phyloP scores from a whole-genome alignment of 805 yeast species.

The Kodamaea laetipori region DNA sequence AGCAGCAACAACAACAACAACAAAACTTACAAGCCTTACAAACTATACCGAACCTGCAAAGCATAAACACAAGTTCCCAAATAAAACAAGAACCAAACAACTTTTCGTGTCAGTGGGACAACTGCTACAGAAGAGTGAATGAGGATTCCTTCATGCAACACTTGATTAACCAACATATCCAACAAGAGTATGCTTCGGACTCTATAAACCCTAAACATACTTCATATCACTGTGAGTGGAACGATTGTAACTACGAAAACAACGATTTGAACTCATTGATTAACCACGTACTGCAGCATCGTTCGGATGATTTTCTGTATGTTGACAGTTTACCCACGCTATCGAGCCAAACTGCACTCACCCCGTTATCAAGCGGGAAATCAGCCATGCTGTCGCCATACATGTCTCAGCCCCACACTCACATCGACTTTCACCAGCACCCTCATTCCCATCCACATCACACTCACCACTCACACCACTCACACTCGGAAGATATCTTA shows the following conservation, averaged over 20 bases:
- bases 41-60: neutral
- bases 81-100: constrained; percentile 2
- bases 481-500: constrained; percentile 8
- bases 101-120: constrained; percentile 53
- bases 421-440: constrained; percentile 2
- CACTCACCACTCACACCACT: constrained; percentile 10
- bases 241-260: constrained; percentile 62
- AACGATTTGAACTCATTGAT: constrained; percentile 55
- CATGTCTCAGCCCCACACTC: constrained; percentile 2
- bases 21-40: neutral
- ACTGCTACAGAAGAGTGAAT: constrained; percentile 50
- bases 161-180: constrained; percentile 51
- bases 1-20: constrained; percentile 5
- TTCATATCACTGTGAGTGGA: constrained; percentile 69
- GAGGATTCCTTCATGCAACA: constrained; percentile 36
- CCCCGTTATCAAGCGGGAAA: constrained; percentile 8
- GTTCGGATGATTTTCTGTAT: constrained; percentile 10
- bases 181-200: constrained; percentile 42
- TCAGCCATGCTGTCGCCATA: constrained; percentile 8
- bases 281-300: constrained; percentile 50
- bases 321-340: neutral
- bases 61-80: neutral
- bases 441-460: constrained; percentile 6
- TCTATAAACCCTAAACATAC: constrained; percentile 13
- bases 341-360: constrained; percentile 3